Evolutionary conservation across 2,329 filamentous ascomycete species (phyloP), one percentile per base, ranked within the genome.

Genomic region (Plectosphaerella plurivora): DNA sequence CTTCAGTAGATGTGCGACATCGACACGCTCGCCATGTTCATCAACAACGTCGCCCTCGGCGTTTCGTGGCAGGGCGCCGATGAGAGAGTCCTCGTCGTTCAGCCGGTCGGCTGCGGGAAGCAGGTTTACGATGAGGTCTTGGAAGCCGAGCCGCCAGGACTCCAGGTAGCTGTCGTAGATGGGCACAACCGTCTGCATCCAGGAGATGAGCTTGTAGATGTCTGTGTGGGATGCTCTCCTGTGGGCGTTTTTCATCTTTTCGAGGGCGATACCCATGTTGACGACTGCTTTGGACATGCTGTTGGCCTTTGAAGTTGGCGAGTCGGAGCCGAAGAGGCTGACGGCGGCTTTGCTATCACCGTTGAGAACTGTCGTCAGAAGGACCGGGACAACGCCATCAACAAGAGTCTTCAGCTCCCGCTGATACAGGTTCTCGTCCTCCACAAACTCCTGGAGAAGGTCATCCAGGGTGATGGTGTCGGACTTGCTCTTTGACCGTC

Each of bases 1-100:
- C 71, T 96, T 97, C 50, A 99, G 76, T 45, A 99, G 77, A 68
- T 94, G 95, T 8, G 92, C 92, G 47, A 99, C 94, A 65, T 97
- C 94, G 9, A 97, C 91, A 49, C 91, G 84, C 67, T 97, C 91
- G 12, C 93, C 94, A 57, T 93, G 81, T 35, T 83, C 82, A 59
- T 91, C 84, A 48, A 86, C 65, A 14, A 89, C 76, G 59, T 87
- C 85, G 20, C 88, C 86, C 51, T 86, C 74, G 53, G 80, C 79
- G 50, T 87, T 86, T 50, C 73, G 76, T 56, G 81, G 83, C 72
- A 81, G 73, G 2, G 78, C 81, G 55, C 81, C 76, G 50, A 86
- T 65, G 2, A 84, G 69, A 2, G 81, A 83, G 57, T 84, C 78
- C 39, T 83, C 77, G 47, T 87, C 83, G 35, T 86, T 83, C 2